Base-by-base conservation (phyloP, 257 asterid genomes). In the Nicotiana benthamiana region DNA sequence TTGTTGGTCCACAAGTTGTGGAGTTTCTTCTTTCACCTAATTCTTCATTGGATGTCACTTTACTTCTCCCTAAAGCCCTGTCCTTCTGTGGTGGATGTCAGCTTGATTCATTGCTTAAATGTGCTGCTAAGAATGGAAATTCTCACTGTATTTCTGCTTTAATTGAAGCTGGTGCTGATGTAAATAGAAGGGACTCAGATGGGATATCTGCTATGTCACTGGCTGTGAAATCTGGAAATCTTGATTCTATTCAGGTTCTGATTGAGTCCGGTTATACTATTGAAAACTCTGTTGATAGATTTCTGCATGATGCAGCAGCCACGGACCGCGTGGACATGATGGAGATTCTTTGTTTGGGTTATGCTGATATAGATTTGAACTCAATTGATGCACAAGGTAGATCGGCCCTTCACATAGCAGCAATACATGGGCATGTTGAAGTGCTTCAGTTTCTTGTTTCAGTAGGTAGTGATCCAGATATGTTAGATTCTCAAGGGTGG, bases 111-210 rank as follows among this genome's bases (percentile, higher is more conserved):
- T 75, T 94, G 81, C 93, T 94, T 0, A 76, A 83, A 66, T 43
- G 40, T 1, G 93, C 97, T 0, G 87, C 90, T 1, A 24, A 48
- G 70, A 83, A 60, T 9, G 97, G 91, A 46, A 88, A 87, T 16
- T 36, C 89, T 2, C 26, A 75, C 61, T 81, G 86, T 6, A 83
- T 89, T 27, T 82, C 89, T 5, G 53, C 90, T 27, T 75, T 92
- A 56, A 86, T 94, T 13, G 93, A 90, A 12, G 91, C 93, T 6
- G 95, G 97, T 0, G 97, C 91, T 0, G 93, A 91, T 75, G 90
- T 89, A n/a, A 87, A 89, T 27, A 26, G 28, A 12, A 48, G 87
- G 59, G 90, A 81, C 5, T 32, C 40, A 0, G 84, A 78, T 0
- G 84, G 81, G 0, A 83, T 81, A 0, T 86, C 95, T 0, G 77